Percentiles rank a stretch among this genome's conserved stretches.
Conservation (phyloP, 2,329 filamentous ascomycete genomes). For the Keithomyces neogunnii region DNA sequence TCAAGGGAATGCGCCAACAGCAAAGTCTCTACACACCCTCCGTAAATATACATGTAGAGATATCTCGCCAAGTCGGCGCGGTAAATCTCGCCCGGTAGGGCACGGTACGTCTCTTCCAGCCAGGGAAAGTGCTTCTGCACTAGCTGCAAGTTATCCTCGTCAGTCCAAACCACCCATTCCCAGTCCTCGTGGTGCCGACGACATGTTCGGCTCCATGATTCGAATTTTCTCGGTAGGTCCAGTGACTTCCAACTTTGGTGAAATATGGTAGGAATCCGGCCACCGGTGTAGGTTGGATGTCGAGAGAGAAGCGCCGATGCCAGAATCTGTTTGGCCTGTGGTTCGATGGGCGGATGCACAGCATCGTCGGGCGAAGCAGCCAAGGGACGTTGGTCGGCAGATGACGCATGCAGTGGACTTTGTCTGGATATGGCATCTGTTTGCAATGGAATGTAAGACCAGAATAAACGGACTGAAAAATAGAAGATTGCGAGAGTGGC, state of each 20-base stretch:
- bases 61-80: slow-evolving; percentile 22
- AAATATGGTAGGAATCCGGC: slow-evolving; percentile 27
- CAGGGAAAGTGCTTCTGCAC: slow-evolving; percentile 22
- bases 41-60: slow-evolving; percentile 28
- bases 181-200: slow-evolving; percentile 20
- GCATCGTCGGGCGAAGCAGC: too few relatives aligned
- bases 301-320: not conserved
- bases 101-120: slow-evolving; percentile 19
- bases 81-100: slow-evolving; percentile 22
- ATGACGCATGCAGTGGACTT: too few relatives aligned
- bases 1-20: not conserved
- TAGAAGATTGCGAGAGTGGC: too few relatives aligned
- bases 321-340: not conserved
- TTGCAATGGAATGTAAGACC: too few relatives aligned
- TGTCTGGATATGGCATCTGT: too few relatives aligned
- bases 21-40: slow-evolving; percentile 15
- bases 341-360: too few relatives aligned
- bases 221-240: slow-evolving; percentile 17
- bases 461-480: too few relatives aligned
- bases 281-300: not conserved
- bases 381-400: too few relatives aligned
- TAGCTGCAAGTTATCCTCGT: slow-evolving; percentile 25
- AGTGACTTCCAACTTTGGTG: slow-evolving; percentile 20
- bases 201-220: slow-evolving; percentile 23
- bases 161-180: slow-evolving; percentile 29